These are phyloP conservation scores for Xylaria sp. DNA, from an alignment of 2,329 filamentous ascomycete species.

Conservation along the genomic window DNA sequence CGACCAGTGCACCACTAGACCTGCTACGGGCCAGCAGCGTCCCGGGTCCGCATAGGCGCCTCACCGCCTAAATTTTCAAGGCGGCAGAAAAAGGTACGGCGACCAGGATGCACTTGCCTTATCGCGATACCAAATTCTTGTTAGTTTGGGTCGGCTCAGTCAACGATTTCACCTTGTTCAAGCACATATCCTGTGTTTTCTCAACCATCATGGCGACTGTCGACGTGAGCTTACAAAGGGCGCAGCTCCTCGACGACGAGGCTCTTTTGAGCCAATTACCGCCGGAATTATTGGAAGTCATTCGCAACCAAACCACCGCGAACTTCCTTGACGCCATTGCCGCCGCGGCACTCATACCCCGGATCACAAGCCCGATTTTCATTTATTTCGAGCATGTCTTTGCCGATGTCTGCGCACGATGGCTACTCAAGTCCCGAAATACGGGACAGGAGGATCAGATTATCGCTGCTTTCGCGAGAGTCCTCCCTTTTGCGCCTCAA, in stretches of 20 bases:
- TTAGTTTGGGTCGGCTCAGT: constrained; percentile 9
- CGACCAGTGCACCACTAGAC: neutral
- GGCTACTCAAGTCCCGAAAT: constrained; percentile 61
- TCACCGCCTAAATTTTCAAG: constrained; percentile 40
- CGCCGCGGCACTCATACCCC: constrained; percentile 69
- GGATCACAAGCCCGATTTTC: constrained; percentile 75
- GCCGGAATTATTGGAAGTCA: constrained; percentile 69
- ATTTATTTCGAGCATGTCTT: constrained; percentile 75
- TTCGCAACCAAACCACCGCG: constrained; percentile 66
- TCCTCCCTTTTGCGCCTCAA: constrained; percentile 82
- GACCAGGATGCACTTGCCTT: constrained; percentile 21
- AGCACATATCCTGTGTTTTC: constrained; percentile 32
- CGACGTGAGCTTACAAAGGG: constrained; percentile 60
- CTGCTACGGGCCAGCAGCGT: constrained; percentile 4
- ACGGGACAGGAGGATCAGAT: constrained; percentile 50
- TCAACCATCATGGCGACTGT: constrained; percentile 56
- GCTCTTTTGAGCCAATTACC: constrained; percentile 66
- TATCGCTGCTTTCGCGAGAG: constrained; percentile 76
- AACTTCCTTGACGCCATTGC: constrained; percentile 75
- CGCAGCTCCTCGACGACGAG: constrained; percentile 61
- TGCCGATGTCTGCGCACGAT: constrained; percentile 82
- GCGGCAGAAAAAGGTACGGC: constrained; percentile 35
- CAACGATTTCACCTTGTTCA: constrained; percentile 20
- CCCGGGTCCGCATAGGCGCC: neutral
- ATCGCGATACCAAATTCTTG: constrained; percentile 30